Evolutionary conservation across 2,329 filamentous ascomycete species (phyloP).

Genomic region (Exserohilum rostratum): DNA sequence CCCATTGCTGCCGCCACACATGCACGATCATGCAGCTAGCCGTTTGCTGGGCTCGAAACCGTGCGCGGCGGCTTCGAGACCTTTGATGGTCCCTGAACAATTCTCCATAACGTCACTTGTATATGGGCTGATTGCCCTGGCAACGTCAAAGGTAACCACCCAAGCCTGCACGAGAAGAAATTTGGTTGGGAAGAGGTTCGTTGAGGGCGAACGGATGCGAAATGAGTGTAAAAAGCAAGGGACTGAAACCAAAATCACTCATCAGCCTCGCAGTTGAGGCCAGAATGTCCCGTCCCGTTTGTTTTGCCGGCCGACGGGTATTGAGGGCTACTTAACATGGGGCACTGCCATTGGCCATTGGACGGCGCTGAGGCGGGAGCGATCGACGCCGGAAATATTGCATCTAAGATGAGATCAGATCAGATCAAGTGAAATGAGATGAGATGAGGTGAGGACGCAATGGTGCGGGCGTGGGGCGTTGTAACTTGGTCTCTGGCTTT

Average conservation of each 20-base stretch:
- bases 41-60: background rate
- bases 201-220: background rate
- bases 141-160: background rate
- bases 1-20: background rate
- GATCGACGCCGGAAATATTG: constrained; percentile 8
- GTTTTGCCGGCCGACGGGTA: background rate
- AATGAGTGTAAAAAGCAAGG: background rate
- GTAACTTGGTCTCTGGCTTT: too few relatives aligned
- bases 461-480: background rate
- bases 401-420: constrained; percentile 9
- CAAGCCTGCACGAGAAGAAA: background rate
- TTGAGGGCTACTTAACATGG: background rate
- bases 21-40: constrained; percentile 19
- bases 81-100: background rate
- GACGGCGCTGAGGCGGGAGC: background rate
- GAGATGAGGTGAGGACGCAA: background rate
- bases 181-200: background rate
- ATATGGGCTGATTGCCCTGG: background rate
- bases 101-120: constrained; percentile 6
- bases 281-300: background rate
- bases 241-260: background rate
- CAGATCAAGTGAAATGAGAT: too few relatives aligned
- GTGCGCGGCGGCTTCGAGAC: background rate
- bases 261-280: background rate
- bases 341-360: background rate